Evolutionary conservation across 495 filamentous ascomycete species (phyloP).

Genomic region (Bacidia gigantensis): DNA sequence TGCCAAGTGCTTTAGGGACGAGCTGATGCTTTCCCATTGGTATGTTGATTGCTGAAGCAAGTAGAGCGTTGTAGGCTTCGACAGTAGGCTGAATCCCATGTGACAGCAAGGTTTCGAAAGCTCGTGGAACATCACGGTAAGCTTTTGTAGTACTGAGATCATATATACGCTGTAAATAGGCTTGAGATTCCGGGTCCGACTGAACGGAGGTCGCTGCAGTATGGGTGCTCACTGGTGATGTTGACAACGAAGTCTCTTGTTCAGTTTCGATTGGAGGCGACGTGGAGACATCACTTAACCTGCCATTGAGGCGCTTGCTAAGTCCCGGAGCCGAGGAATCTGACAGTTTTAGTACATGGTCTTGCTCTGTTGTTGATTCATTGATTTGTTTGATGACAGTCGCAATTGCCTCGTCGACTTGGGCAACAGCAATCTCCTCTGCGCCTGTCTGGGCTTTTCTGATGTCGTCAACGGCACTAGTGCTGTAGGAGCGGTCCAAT

Average conservation of each 20-base stretch:
- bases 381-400: conserved; percentile 42
- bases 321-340: not conserved
- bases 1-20: conserved; percentile 78
- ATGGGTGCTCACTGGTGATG: conserved; percentile 9
- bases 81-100: conserved; percentile 67
- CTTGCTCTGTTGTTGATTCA: conserved; percentile 14
- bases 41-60: conserved; percentile 68
- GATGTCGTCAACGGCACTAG: conserved; percentile 41
- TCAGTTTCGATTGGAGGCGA: not conserved
- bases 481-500: conserved; percentile 33
- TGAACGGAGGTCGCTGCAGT: conserved; percentile 24
- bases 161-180: conserved; percentile 60
- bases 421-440: conserved; percentile 37
- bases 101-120: conserved; percentile 74
- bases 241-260: conserved; percentile 2
- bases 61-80: conserved; percentile 75
- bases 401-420: conserved; percentile 52
- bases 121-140: conserved; percentile 73
- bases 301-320: not conserved
- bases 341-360: not conserved
- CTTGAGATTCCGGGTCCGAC: conserved; percentile 42
- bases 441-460: conserved; percentile 41
- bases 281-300: not conserved
- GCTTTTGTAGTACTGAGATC: conserved; percentile 51
- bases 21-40: conserved; percentile 58